Percentiles rank a stretch among this genome's conserved stretches.
Evolutionary conservation across 805 yeast genomes (phyloP).

Genomic region (Saccharomycopsis sp.): DNA sequence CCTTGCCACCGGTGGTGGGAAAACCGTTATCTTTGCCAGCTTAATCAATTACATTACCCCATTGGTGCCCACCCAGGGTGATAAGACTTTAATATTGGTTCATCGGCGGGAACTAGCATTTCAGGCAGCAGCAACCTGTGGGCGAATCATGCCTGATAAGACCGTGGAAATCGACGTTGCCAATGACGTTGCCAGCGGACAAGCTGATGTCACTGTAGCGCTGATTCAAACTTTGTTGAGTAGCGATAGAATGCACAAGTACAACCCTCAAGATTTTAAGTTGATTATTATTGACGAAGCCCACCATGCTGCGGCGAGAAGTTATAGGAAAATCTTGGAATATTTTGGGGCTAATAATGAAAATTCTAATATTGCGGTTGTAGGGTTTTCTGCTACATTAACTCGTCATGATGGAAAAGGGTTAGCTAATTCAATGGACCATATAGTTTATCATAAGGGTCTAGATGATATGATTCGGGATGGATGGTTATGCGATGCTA

Average conservation of each 20-base stretch:
- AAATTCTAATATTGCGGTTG: conserved; percentile 43
- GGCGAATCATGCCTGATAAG: conserved; percentile 40
- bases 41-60: conserved; percentile 35
- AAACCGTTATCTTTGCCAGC: conserved; percentile 70
- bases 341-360: conserved; percentile 46
- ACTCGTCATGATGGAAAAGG: conserved; percentile 66
- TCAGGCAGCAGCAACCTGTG: conserved; percentile 56
- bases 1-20: conserved; percentile 93
- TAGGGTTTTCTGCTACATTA: conserved; percentile 88
- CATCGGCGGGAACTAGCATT: conserved; percentile 73
- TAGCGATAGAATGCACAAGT: conserved; percentile 39
- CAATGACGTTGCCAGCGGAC: conserved; percentile 31
- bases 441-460: conserved; percentile 63
- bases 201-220: conserved; percentile 64
- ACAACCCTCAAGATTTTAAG: conserved; percentile 55
- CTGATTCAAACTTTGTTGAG: conserved; percentile 60
- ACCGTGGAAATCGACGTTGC: conserved; percentile 70
- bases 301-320: conserved; percentile 76
- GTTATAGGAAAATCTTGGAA: conserved; percentile 52
- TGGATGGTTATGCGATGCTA: conserved; percentile 64
- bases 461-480: conserved; percentile 59
- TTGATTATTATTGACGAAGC: conserved; percentile 85
- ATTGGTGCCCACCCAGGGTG: conserved; percentile 7
- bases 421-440: conserved; percentile 55
- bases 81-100: conserved; percentile 53